Evolutionary conservation across 192 early-diverging fungal genomes (phyloP).

Genomic region (Backusella luteola): DNA sequence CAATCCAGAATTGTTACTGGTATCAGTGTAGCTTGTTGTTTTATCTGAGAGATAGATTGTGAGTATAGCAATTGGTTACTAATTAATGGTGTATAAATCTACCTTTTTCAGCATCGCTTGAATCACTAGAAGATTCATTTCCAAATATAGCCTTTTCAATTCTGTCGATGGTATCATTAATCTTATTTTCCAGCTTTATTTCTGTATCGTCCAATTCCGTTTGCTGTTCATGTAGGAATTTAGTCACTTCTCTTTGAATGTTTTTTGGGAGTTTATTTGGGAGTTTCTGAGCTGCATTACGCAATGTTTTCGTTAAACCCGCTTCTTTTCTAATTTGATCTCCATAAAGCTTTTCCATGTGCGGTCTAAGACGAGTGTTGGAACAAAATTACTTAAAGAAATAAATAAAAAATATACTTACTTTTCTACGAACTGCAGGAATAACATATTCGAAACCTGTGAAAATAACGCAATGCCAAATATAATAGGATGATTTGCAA

Average conservation of each 20-base stretch:
- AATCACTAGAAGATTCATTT: not conserved
- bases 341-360: conserved; percentile 89
- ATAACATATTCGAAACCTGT: conserved; percentile 80
- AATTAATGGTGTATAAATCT: not conserved
- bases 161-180: conserved; percentile 33
- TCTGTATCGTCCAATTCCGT: conserved; percentile 21
- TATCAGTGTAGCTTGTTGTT: not conserved
- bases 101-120: conserved; percentile 17
- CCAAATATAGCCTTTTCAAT: conserved; percentile 49
- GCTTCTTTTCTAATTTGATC: conserved; percentile 78
- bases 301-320: conserved; percentile 70
- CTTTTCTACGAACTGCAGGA: conserved; percentile 79
- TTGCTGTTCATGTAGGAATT: conserved; percentile 41
- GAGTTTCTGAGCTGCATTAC: conserved; percentile 52
- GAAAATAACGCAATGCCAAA: conserved; percentile 81
- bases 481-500: conserved; percentile 77
- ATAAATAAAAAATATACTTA: not conserved
- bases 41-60: not conserved
- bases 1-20: not conserved
- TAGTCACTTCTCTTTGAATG: conserved; percentile 38
- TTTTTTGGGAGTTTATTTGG: conserved; percentile 51
- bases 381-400: not conserved
- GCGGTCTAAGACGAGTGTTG: conserved; percentile 52
- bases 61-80: not conserved
- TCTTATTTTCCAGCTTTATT: conserved; percentile 31